A percentile compares a stretch with the other conserved stretches of the same genome.
Evolutionary conservation across 805 yeast species (phyloP).

Genomic region (Candida montana): DNA sequence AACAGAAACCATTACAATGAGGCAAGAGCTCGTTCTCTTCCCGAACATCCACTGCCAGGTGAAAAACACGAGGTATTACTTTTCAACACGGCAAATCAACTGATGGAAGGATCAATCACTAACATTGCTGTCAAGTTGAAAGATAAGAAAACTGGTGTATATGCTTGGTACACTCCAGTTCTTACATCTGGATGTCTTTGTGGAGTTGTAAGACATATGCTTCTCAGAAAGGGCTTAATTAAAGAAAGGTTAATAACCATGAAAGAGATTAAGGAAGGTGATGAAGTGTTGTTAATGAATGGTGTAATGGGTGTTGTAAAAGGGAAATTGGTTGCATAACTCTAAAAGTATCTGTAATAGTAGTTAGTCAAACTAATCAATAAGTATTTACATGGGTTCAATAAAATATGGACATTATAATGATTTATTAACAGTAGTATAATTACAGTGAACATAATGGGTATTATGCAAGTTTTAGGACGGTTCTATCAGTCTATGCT

Average conservation of each 20-base stretch:
- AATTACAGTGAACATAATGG: too few relatives aligned
- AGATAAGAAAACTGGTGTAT: conserved; percentile 23
- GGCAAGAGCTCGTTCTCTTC: conserved; percentile 49
- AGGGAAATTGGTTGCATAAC: conserved; percentile 37
- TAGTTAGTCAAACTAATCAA: conserved; percentile 7
- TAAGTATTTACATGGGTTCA: too few relatives aligned
- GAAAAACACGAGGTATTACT: conserved; percentile 64
- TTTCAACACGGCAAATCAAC: conserved; percentile 50
- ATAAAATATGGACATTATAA: too few relatives aligned
- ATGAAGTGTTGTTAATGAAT: conserved; percentile 67
- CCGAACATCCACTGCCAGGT: conserved; percentile 18
- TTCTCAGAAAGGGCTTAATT: conserved; percentile 48
- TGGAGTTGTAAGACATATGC: conserved; percentile 70
- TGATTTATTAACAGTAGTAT: too few relatives aligned
- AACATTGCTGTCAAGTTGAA: conserved; percentile 57
- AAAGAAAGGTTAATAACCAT: conserved; percentile 46
- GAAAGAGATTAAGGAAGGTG: conserved; percentile 54
- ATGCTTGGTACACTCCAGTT: conserved; percentile 77
- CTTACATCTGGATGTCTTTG: conserved; percentile 75
- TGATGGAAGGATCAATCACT: conserved; percentile 81
- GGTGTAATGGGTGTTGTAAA: conserved; percentile 76
- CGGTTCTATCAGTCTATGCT: background rate
- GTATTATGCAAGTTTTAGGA: too few relatives aligned
- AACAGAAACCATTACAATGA: conserved; percentile 54
- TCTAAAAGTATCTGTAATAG: too few relatives aligned